Conservation (phyloP, 495 filamentous ascomycete species). For the Cercophora samala region DNA sequence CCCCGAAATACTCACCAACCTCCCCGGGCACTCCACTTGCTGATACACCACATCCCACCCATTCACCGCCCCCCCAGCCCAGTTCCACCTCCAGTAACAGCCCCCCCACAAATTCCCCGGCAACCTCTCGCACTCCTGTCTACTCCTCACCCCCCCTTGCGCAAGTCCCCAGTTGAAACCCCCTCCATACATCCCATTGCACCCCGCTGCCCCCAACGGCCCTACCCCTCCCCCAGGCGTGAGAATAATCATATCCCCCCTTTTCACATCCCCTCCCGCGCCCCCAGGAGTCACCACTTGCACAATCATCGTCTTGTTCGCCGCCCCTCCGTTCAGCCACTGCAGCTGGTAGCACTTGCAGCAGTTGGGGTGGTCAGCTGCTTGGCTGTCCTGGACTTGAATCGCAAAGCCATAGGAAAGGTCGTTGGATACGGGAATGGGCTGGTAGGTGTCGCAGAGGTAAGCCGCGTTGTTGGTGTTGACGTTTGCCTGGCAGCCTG, state of each 20-base stretch:
- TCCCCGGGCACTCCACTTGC: constrained; percentile 22
- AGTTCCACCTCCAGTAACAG: constrained; percentile 55
- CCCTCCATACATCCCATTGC: constrained; percentile 12
- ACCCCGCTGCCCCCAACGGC: constrained; percentile 43
- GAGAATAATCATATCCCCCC: constrained; percentile 50
- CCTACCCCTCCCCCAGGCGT: constrained; percentile 55
- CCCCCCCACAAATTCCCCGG: constrained; percentile 48
- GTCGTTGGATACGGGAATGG: constrained; percentile 43
- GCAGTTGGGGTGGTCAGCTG: constrained; percentile 37
- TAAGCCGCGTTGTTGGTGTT: constrained; percentile 30
- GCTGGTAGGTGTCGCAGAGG: constrained; percentile 49
- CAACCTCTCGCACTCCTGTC: constrained; percentile 44
- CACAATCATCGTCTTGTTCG: constrained; percentile 52
- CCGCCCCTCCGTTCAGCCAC: constrained; percentile 26
- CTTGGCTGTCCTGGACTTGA: constrained; percentile 33
- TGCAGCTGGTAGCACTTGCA: constrained; percentile 47
- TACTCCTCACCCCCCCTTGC: constrained; percentile 46
- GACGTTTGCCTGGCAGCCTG: constrained; percentile 32
- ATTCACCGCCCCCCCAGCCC: constrained; percentile 31
- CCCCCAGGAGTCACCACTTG: constrained; percentile 54
- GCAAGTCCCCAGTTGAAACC: constrained; percentile 41
- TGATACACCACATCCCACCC: constrained; percentile 27
- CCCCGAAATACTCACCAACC: constrained; percentile 27
- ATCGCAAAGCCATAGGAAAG: constrained; percentile 51
- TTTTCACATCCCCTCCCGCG: constrained; percentile 38